A percentile compares a stretch with the other conserved stretches of the same genome.
Conservation (phyloP, 1,284 basidiomycete species). For the Sporisorium graminicola region DNA sequence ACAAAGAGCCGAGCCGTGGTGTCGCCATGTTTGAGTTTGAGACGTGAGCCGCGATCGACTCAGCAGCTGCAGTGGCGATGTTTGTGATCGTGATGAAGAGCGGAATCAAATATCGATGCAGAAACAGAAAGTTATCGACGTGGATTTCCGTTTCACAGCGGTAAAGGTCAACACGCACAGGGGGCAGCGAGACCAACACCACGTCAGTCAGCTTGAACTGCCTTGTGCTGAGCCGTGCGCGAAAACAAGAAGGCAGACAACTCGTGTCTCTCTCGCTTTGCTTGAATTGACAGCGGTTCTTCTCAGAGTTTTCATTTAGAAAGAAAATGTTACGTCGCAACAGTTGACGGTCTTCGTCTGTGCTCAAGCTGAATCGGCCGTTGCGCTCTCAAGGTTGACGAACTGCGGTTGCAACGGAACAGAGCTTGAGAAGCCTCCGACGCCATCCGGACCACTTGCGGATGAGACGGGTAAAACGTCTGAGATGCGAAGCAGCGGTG, state of each 20-base stretch:
- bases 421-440: not conserved
- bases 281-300: not conserved
- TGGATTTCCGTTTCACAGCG: not conserved
- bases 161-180: not conserved
- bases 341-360: too few relatives aligned
- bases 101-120: not conserved
- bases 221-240: slow-evolving; percentile 6
- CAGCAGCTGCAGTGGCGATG: not conserved
- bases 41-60: not conserved
- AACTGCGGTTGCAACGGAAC: not conserved
- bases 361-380: not conserved
- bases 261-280: not conserved
- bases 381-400: not conserved
- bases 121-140: not conserved
- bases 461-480: not conserved
- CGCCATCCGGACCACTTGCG: not conserved
- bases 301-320: not conserved
- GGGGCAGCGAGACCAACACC: slow-evolving; percentile 26
- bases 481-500: not conserved
- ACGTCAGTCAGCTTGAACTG: slow-evolving; percentile 23
- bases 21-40: slow-evolving; percentile 20
- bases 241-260: not conserved
- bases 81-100: slow-evolving; percentile 1
- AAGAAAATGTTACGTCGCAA: not conserved
- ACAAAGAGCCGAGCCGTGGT: slow-evolving; percentile 3